Evolutionary conservation across 2,329 filamentous ascomycete genomes (phyloP), one percentile per base, ranked within the genome.

Genomic region (Cladosporium velox): DNA sequence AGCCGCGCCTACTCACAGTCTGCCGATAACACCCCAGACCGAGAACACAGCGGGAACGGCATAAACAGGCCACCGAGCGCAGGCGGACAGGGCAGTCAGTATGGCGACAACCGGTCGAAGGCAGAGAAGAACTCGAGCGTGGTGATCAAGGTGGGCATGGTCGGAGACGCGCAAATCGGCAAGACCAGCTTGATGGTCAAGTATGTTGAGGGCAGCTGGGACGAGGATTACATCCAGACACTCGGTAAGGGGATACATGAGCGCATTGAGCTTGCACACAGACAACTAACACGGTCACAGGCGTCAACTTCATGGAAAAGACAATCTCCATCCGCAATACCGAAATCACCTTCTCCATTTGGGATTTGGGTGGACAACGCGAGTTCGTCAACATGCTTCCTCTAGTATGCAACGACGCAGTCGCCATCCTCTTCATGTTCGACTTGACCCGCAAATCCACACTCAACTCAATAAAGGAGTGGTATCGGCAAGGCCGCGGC

Each of bases 251-350:
- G n/a, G n/a, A 30, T 6, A 2, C 57, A 18, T 59, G 11, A 52
- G 49, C 15, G 1, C 7, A 34, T 21, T 28, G 30, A 21, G 52
- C 14, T 32, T 32, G 26, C 30, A 32, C 26, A 18, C 30, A 21
- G 18, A 26, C 41, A 30, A 55, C 65, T 72, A 75, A 32, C 75
- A 71, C 57, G 34, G 28, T 15, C 14, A n/a, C 72, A 90, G 88
- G 95, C 72, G 95, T 99, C 80, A 99, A 99, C 80, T 99, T 99
- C 81, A 99, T 99, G 95, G 95, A 99, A 80, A 99, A 99, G 86
- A 99, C 95, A 41, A 99, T 99, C 77, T 96, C 92, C 69, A 99
- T 99, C 79, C 91, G 95, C 69, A 99, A 99, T 81, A 99, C 95
- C 18, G 95, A 99, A 81, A 99, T 99, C 79, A 99, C 95, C 52